phyloP scores from a whole-genome alignment of 768 basidiomycete species.

The Termitomyces heimii region DNA sequence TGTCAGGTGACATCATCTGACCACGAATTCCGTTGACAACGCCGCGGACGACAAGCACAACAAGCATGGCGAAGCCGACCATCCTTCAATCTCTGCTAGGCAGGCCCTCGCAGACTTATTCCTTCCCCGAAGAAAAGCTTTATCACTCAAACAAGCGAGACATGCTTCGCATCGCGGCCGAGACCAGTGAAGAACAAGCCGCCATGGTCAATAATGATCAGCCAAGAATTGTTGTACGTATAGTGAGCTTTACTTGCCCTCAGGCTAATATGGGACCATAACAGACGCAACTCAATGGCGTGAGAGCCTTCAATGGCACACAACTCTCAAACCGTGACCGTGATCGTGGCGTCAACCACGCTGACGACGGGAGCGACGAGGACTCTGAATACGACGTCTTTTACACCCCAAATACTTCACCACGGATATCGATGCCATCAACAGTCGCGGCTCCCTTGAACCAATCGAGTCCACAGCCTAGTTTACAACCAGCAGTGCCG shows the following conservation, averaged over 20 bases:
- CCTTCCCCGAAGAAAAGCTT: constrained; percentile 34
- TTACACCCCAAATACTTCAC: constrained; percentile 58
- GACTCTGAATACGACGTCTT: constrained; percentile 45
- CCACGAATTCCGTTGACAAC: not conserved
- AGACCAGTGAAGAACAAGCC: constrained; percentile 14
- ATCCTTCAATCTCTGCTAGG: constrained; percentile 57
- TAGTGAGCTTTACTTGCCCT: not conserved
- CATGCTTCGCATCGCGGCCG: constrained; percentile 45
- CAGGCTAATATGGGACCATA: constrained; percentile 1
- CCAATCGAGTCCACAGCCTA: constrained; percentile 18
- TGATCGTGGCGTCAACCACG: constrained; percentile 4
- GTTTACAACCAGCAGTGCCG: constrained; percentile 10
- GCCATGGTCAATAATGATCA: constrained; percentile 3
- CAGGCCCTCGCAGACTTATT: constrained; percentile 60
- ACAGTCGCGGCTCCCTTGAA: constrained; percentile 19
- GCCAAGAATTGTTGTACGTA: constrained; percentile 8
- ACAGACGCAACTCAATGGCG: constrained; percentile 11
- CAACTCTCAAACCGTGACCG: constrained; percentile 1
- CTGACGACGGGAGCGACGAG: constrained; percentile 16
- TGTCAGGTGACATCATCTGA: constrained; percentile 12
- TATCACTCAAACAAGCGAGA: constrained; percentile 48
- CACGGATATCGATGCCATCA: constrained; percentile 41
- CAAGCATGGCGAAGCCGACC: constrained; percentile 47
- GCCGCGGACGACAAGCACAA: not conserved
- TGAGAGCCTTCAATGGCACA: constrained; percentile 7